Conservation (phyloP, 176 grass and related monocot genomes). For the Hordeum vulgare region DNA sequence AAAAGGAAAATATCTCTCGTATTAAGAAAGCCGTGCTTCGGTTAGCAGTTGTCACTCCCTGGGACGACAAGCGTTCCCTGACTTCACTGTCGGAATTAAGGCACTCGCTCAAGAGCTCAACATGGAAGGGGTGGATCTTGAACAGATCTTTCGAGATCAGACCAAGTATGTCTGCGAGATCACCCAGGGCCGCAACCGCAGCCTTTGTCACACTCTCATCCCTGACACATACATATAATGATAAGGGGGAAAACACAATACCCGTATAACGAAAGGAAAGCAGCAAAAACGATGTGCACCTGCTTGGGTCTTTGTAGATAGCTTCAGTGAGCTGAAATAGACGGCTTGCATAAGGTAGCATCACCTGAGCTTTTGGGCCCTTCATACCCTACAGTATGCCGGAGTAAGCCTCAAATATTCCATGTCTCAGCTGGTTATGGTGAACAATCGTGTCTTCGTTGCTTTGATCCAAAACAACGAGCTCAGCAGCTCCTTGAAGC, state of each 20-base stretch:
- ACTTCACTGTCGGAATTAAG: slow-evolving; percentile 48
- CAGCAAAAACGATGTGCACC: slow-evolving; percentile 27
- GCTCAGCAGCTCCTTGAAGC: slow-evolving; percentile 65
- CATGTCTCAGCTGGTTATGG: slow-evolving; percentile 65
- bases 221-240: slow-evolving; percentile 20
- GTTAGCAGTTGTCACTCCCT: slow-evolving; percentile 74
- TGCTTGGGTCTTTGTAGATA: slow-evolving; percentile 50
- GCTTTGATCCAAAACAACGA: slow-evolving; percentile 43
- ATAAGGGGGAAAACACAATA: background rate
- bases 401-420: slow-evolving; percentile 87
- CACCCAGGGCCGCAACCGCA: slow-evolving; percentile 64
- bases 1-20: slow-evolving; percentile 18
- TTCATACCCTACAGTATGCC: slow-evolving; percentile 87
- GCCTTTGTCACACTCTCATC: slow-evolving; percentile 79
- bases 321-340: slow-evolving; percentile 50
- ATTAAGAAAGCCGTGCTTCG: slow-evolving; percentile 37
- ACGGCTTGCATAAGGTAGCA: slow-evolving; percentile 61
- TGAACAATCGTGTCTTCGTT: slow-evolving; percentile 75
- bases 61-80: slow-evolving; percentile 55
- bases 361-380: slow-evolving; percentile 60
- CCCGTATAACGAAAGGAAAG: background rate
- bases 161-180: slow-evolving; percentile 63
- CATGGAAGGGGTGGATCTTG: slow-evolving; percentile 47
- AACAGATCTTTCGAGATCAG: slow-evolving; percentile 53
- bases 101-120: slow-evolving; percentile 65